Evolutionary conservation across 2,329 filamentous ascomycete species (phyloP).

Genomic region (Sporothrix luriei): DNA sequence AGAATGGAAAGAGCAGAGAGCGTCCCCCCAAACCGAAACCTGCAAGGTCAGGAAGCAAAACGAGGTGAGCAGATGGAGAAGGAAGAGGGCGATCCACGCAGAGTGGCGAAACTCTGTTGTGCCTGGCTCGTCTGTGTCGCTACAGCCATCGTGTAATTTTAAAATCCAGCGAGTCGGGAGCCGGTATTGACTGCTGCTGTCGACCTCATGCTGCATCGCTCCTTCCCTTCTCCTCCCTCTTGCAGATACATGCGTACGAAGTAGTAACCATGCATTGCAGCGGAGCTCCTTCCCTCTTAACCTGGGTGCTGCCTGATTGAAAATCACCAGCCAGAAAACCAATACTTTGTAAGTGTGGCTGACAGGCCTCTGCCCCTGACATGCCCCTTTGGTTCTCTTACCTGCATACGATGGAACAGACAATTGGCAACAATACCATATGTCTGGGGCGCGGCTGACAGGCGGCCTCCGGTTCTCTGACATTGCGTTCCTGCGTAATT

Average conservation of each 20-base stretch:
- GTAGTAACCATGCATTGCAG: too few species aligned
- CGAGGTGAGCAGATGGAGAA: background rate
- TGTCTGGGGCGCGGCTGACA: background rate
- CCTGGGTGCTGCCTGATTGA: too few species aligned
- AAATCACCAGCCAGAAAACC: background rate
- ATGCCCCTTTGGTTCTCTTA: constrained; percentile 15
- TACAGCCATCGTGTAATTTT: background rate
- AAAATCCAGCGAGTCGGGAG: constrained; percentile 8
- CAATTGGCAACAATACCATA: background rate
- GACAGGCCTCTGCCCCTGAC: constrained; percentile 1
- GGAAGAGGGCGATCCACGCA: constrained; percentile 2
- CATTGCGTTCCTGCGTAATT: constrained; percentile 2
- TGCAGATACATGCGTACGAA: background rate
- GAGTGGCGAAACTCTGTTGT: background rate
- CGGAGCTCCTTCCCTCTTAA: too few species aligned
- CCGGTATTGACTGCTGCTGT: background rate
- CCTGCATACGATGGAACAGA: constrained; percentile 1
- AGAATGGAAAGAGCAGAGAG: constrained; percentile 14
- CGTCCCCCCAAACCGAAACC: background rate
- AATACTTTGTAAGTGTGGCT: background rate
- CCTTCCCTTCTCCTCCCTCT: background rate
- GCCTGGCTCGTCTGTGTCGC: background rate
- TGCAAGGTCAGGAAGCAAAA: constrained; percentile 1
- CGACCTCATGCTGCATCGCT: constrained; percentile 4
- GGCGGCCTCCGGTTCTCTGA: constrained; percentile 26